These are phyloP conservation scores for Carex cristatella DNA, from an alignment of 176 grass and related monocot species.

Conservation along the genomic window DNA sequence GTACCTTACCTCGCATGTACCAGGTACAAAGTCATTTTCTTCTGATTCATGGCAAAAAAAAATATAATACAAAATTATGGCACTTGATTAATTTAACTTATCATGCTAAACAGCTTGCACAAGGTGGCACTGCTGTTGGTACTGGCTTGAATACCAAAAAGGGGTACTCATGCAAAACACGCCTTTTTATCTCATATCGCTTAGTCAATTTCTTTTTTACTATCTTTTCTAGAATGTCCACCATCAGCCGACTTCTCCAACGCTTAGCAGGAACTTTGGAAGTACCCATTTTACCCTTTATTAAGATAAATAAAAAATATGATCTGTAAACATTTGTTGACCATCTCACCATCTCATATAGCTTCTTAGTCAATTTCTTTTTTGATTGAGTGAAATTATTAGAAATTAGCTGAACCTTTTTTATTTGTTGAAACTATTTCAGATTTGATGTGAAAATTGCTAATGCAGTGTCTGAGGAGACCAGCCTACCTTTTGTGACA, in stretches of 20 bases:
- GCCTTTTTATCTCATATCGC: neutral
- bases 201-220: no score
- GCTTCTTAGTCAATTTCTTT: neutral
- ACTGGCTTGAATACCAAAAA: conserved; percentile 97
- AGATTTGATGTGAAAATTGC: conserved; percentile 99
- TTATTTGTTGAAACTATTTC: conserved; percentile 22
- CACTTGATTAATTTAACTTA: neutral
- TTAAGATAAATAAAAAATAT: no score
- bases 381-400: neutral
- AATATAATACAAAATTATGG: neutral
- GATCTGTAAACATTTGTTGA: neutral
- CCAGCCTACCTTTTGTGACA: conserved; percentile 75
- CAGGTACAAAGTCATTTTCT: conserved; percentile 47
- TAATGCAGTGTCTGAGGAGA: conserved; percentile 78
- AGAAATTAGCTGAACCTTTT: neutral
- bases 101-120: conserved; percentile 64
- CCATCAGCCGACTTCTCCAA: no score
- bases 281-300: no score
- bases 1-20: conserved; percentile 83
- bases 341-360: neutral
- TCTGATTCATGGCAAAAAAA: conserved; percentile 16
- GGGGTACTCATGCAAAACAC: conserved; percentile 39
- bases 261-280: no score
- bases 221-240: no score
- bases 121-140: conserved; percentile 99